Evolutionary conservation across 768 basidiomycete species (phyloP).

Genomic region (Mycena haematopus): DNA sequence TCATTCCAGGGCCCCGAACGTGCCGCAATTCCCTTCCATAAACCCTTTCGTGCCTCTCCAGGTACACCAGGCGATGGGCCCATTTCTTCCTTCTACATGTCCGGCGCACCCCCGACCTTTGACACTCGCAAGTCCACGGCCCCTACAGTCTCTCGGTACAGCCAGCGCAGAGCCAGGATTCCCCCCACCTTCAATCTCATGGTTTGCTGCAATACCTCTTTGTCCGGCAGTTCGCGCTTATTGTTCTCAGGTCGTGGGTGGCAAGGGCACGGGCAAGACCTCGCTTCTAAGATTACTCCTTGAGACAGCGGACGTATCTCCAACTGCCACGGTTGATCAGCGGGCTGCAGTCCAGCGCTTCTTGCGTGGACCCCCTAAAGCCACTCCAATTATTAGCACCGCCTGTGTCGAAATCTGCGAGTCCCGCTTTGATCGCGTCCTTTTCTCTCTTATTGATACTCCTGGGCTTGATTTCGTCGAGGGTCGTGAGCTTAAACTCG

Average conservation of each 20-base stretch:
- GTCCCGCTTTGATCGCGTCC: constrained; percentile 78
- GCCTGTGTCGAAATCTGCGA: constrained; percentile 85
- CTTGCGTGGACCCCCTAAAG: constrained; percentile 62
- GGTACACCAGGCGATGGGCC: constrained; percentile 53
- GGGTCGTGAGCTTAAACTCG: constrained; percentile 77
- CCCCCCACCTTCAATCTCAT: constrained; percentile 88
- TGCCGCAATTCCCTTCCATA: constrained; percentile 77
- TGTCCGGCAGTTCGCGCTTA: constrained; percentile 15
- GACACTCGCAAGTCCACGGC: constrained; percentile 57
- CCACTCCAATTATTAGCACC: constrained; percentile 68
- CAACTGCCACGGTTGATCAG: constrained; percentile 78
- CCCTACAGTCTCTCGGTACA: constrained; percentile 52
- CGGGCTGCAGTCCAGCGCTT: constrained; percentile 68
- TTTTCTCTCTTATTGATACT: constrained; percentile 85
- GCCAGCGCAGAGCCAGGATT: constrained; percentile 67
- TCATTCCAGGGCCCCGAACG: constrained; percentile 62
- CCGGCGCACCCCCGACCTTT: constrained; percentile 66
- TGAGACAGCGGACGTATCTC: constrained; percentile 85
- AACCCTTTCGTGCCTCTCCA: constrained; percentile 72
- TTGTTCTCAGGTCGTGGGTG: constrained; percentile 70
- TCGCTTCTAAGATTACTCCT: constrained; percentile 80
- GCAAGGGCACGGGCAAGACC: constrained; percentile 84
- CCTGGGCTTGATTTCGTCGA: constrained; percentile 81
- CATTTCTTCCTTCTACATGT: constrained; percentile 78
- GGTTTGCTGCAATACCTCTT: constrained; percentile 49